phyloP scores from a whole-genome alignment of 2,329 filamentous ascomycete species.

The Penicillium vulpinum region DNA sequence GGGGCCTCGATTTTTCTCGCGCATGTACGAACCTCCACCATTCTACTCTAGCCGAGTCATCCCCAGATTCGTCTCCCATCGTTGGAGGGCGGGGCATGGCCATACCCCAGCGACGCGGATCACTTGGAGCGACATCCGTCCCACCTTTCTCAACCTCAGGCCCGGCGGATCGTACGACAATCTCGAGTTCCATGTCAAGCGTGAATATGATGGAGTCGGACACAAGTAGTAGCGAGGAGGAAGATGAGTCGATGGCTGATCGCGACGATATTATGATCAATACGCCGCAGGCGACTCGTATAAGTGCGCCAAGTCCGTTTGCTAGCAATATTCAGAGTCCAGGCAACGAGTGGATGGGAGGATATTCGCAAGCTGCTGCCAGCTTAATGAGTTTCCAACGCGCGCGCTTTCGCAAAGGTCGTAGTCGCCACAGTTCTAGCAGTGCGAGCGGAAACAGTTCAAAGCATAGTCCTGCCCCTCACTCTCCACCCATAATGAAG shows the following conservation, averaged over 20 bases:
- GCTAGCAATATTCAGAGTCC: constrained; percentile 52
- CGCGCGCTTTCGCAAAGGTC: constrained; percentile 57
- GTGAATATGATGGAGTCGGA: constrained; percentile 77
- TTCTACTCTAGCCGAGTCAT: constrained; percentile 87
- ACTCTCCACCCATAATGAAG: constrained; percentile 69
- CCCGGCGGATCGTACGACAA: constrained; percentile 66
- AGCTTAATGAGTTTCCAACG: constrained; percentile 79
- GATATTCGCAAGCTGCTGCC: constrained; percentile 67
- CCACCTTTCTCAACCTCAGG: constrained; percentile 71
- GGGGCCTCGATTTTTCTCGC: constrained; percentile 88
- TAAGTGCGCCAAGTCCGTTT: constrained; percentile 48
- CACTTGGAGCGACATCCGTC: constrained; percentile 59
- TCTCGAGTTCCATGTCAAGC: constrained; percentile 81
- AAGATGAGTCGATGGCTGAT: constrained; percentile 61
- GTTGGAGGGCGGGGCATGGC: constrained; percentile 68
- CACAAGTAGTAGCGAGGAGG: constrained; percentile 69
- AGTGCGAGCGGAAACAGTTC: constrained; percentile 70
- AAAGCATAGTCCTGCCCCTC: constrained; percentile 68
- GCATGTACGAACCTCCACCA: constrained; percentile 94
- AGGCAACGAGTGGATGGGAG: constrained; percentile 63
- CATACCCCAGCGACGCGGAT: constrained; percentile 59
- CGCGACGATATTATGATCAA: constrained; percentile 71
- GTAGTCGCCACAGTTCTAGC: constrained; percentile 66
- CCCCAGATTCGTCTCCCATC: constrained; percentile 86
- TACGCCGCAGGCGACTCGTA: constrained; percentile 74